These are phyloP conservation scores for Paecilomyces formosus DNA, from an alignment of 2,329 filamentous ascomycete species.

Conservation along the genomic window DNA sequence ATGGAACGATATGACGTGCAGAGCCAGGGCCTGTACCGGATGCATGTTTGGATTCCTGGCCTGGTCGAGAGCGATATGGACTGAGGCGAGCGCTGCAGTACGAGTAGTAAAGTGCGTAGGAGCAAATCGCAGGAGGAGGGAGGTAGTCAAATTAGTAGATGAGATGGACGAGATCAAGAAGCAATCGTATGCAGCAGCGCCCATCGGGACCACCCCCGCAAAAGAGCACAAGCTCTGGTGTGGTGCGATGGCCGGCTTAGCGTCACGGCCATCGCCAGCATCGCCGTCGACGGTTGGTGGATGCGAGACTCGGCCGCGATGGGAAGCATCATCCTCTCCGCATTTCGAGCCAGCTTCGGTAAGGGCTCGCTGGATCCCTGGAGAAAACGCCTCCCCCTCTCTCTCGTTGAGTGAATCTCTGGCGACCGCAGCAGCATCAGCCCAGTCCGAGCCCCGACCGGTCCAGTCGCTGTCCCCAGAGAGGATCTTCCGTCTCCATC, in stretches of 20 bases:
- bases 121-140: too few species aligned
- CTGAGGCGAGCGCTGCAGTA: too few species aligned
- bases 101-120: too few species aligned
- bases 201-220: background rate
- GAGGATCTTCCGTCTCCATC: slow-evolving; percentile 14
- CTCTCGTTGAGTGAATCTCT: background rate
- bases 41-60: background rate
- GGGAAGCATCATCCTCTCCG: background rate
- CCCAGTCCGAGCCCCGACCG: background rate
- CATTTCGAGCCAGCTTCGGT: background rate
- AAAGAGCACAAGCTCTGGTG: background rate
- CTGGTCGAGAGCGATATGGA: too few species aligned
- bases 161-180: background rate
- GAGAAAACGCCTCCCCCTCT: background rate
- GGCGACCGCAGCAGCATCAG: background rate
- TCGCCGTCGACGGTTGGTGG: background rate
- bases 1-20: background rate
- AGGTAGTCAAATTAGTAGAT: too few species aligned
- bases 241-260: background rate
- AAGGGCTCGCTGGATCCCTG: background rate
- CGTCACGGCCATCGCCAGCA: background rate
- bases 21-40: background rate
- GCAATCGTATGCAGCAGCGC: background rate
- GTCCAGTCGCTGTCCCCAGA: slow-evolving; percentile 12
- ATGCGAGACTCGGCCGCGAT: background rate